Evolutionary conservation across 208 protist species (phyloP).

Genomic region (Tetramitus jugosus): DNA sequence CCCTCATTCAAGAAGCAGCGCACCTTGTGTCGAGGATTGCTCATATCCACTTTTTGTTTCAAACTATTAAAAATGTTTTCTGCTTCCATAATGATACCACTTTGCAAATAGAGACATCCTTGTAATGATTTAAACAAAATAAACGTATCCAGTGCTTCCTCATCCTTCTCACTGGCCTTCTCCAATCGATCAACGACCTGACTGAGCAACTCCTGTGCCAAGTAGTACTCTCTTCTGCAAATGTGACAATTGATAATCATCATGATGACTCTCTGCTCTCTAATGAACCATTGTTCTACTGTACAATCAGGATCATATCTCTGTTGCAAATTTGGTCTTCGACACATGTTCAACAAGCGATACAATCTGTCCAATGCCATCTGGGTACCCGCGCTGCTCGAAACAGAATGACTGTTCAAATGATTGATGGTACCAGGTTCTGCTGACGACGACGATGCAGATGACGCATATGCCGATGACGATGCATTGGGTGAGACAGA

Average conservation of each 20-base stretch:
- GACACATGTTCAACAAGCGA: neutral
- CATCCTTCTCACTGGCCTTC: neutral
- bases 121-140: neutral
- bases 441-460: no score
- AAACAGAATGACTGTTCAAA: neutral
- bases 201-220: neutral
- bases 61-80: slow-evolving; percentile 17
- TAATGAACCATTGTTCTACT: slow-evolving; percentile 8
- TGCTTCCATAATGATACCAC: neutral
- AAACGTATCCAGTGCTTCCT: neutral
- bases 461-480: neutral
- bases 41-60: slow-evolving; percentile 6
- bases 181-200: no score
- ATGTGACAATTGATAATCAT: slow-evolving; percentile 13
- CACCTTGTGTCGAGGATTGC: neutral
- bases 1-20: neutral
- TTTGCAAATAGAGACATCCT: slow-evolving; percentile 24
- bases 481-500: neutral
- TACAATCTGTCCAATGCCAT: slow-evolving; percentile 13
- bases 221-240: neutral
- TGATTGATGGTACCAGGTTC: no score
- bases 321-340: neutral
- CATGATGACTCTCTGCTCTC: neutral
- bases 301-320: no score
- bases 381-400: neutral